Evolutionary conservation across 2,329 filamentous ascomycete species (phyloP), one percentile per base, ranked within the genome.

Genomic region (Fusarium algeriense): DNA sequence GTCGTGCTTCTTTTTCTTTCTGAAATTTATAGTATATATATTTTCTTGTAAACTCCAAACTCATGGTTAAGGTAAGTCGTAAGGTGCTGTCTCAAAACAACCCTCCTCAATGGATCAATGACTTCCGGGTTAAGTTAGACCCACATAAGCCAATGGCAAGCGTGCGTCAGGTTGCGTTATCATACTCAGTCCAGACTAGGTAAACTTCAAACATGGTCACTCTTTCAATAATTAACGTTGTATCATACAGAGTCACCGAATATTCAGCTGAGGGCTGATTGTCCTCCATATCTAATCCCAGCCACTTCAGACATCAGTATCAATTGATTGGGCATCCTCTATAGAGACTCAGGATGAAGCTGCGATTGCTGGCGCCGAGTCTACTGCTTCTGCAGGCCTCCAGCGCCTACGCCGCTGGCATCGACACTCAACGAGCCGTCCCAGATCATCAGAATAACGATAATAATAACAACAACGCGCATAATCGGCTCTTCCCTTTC

Each of bases 401-500:
- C 61, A 58, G 74, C 45, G 76, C 74, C 62, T 53, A 75, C 46
- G 78, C 74, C 54, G 77, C 77, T 32, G 78, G 79, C 48, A 77
- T 81, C 67, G 75, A 72, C 28, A 52, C 75, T 26, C 76, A 76
- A 44, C 75, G 66, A 40, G 50, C 60, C 43, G 60, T 73, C 35
- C 52, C 73, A 43, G 75, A 73, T 45, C 20, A 64, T 37, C 64
- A 55, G 23, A 40, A 56, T 20, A 64, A 69, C 34, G 32, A 48
- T 14, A 41, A 56, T 17, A 58, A 37, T 32, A 38, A 60, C 23
- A 32, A 30, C 44, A 71, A 60, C 41, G 58, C 65, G 48, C 74
- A 74, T n/a, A 48, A 63, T 7, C 70, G 59, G 30, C 65, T 83
- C 49, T 87, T 87, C 54, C 85, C 86, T 0, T 81, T 85, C 61